phyloP scores from a whole-genome alignment of 768 basidiomycete species.

The Suillus subalutaceus region DNA sequence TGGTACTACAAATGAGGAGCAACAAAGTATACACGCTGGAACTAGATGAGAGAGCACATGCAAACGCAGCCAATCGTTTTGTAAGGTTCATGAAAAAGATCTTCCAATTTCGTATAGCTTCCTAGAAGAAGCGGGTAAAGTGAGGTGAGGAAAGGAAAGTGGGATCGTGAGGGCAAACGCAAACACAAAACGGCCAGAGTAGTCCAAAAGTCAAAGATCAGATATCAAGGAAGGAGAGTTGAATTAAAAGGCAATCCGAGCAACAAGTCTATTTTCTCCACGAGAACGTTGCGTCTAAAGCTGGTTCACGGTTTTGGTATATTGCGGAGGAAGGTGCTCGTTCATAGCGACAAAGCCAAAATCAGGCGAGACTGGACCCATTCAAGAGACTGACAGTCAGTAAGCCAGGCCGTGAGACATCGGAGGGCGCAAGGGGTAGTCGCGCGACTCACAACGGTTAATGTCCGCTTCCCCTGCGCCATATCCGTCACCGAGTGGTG shows the following conservation, averaged over 20 bases:
- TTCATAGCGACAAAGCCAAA: slow-evolving; percentile 85
- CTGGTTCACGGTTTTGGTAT: slow-evolving; percentile 59
- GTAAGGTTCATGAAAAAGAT: slow-evolving; percentile 35
- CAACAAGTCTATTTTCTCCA: slow-evolving; percentile 34
- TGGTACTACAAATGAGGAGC: slow-evolving; percentile 40
- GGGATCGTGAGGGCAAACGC: slow-evolving; percentile 35
- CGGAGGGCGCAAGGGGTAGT: slow-evolving; percentile 20
- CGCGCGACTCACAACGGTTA: slow-evolving; percentile 73
- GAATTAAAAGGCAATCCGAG: slow-evolving; percentile 29
- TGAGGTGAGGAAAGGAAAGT: slow-evolving; percentile 30
- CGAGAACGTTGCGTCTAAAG: slow-evolving; percentile 39
- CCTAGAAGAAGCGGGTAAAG: slow-evolving; percentile 27
- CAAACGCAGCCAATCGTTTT: slow-evolving; percentile 38
- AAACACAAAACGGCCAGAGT: slow-evolving; percentile 25
- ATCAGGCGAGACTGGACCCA: slow-evolving; percentile 73
- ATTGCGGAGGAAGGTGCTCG: slow-evolving; percentile 69
- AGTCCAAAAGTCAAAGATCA: slow-evolving; percentile 34
- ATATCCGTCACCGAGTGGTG: slow-evolving; percentile 66
- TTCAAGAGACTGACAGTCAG: slow-evolving; percentile 48
- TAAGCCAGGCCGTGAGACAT: slow-evolving; percentile 44
- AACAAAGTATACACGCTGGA: slow-evolving; percentile 40
- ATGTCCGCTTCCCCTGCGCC: slow-evolving; percentile 75
- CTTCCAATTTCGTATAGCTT: slow-evolving; percentile 40
- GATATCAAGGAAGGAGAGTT: slow-evolving; percentile 23
- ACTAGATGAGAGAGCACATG: slow-evolving; percentile 37